These are phyloP conservation scores for Hibiscus tridactylites DNA, from an alignment of 345 rosid species.

Conservation along the genomic window DNA sequence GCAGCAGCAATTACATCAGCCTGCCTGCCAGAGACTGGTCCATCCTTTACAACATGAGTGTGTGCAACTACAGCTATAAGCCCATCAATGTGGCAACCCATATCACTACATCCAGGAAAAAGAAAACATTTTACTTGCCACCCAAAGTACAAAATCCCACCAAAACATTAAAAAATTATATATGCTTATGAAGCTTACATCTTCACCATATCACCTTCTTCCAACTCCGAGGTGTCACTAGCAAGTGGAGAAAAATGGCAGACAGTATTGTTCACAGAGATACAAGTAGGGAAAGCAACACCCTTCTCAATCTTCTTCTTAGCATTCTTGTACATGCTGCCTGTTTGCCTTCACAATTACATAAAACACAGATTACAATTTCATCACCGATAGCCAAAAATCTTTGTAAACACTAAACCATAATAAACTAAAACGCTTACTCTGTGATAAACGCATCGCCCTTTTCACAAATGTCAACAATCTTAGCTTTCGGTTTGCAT, in stretches of 20 bases:
- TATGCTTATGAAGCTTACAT: conserved; percentile 39
- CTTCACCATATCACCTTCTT: conserved; percentile 81
- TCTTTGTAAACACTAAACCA: background rate
- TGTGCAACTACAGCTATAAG: conserved; percentile 93
- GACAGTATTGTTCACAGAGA: conserved; percentile 79
- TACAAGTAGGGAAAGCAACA: conserved; percentile 87
- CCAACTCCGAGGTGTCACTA: conserved; percentile 64
- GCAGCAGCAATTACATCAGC: conserved; percentile 94
- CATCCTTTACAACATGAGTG: conserved; percentile 70
- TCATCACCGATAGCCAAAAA: background rate
- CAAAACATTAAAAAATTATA: background rate
- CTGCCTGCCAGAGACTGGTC: conserved; percentile 61
- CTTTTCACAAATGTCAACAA: conserved; percentile 88
- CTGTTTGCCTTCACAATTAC: conserved; percentile 54
- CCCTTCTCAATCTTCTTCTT: conserved; percentile 93
- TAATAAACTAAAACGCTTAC: conserved; percentile 29
- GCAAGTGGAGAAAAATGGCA: conserved; percentile 90
- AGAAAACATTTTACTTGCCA: conserved; percentile 5
- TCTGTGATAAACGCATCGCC: conserved; percentile 83
- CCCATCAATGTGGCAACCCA: conserved; percentile 97
- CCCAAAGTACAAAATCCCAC: background rate
- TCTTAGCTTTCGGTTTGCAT: conserved; percentile 76
- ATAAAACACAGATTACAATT: background rate
- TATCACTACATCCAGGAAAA: conserved; percentile 38
- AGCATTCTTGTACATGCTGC: conserved; percentile 80